Conservation (phyloP, 2,329 filamentous ascomycete species). For the Cercospora zeae-maydis region DNA sequence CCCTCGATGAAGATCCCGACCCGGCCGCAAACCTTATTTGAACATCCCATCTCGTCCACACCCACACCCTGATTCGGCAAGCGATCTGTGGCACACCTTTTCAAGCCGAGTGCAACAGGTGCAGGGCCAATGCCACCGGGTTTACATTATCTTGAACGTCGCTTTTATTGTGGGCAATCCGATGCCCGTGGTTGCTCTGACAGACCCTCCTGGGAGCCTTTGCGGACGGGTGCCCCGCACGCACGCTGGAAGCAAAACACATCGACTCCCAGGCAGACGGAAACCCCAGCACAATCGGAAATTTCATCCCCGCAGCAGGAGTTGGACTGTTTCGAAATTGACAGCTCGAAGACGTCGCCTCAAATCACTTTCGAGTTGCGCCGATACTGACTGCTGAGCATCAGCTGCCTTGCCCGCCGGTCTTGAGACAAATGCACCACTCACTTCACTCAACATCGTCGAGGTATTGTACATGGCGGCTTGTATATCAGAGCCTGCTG, state of each 20-base stretch:
- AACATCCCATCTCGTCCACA: too few relatives aligned
- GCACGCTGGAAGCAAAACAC: not conserved
- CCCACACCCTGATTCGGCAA: too few relatives aligned
- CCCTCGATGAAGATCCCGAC: too few relatives aligned
- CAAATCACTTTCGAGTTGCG: constrained; percentile 6
- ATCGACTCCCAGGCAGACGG: not conserved
- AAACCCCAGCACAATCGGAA: not conserved
- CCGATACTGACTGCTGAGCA: constrained; percentile 1
- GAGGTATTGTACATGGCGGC: constrained; percentile 8
- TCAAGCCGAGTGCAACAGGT: too few relatives aligned
- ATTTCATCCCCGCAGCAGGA: constrained; percentile 4
- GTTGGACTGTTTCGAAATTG: constrained; percentile 6
- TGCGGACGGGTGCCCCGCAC: not conserved
- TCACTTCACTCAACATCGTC: constrained; percentile 3
- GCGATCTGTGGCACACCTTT: too few relatives aligned
- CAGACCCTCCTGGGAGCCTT: not conserved
- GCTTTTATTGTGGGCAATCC: too few relatives aligned
- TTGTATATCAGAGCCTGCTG: not conserved
- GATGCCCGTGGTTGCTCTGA: not conserved
- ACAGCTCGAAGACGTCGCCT: constrained; percentile 4
- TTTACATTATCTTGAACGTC: too few relatives aligned
- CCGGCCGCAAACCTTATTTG: too few relatives aligned
- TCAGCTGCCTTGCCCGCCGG: not conserved
- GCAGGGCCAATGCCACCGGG: too few relatives aligned
- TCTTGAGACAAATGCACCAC: not conserved